Percentiles rank a stretch among this genome's conserved stretches.
Conservation (phyloP, 1,139 yeast species). For the Arxiozyma heterogenica region DNA sequence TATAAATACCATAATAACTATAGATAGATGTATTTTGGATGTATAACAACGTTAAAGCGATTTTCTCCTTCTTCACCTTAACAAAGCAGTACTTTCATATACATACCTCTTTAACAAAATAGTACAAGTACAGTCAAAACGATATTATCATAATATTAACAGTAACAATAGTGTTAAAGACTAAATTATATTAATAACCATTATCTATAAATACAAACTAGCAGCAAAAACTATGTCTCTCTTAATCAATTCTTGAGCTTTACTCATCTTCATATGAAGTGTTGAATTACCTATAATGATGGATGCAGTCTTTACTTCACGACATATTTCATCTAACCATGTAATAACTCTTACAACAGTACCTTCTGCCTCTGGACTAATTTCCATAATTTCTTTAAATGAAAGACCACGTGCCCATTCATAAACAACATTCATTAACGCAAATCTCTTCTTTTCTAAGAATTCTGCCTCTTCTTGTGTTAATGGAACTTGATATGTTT, state of each 20-base stretch:
- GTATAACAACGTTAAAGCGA: no score
- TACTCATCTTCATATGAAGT: slow-evolving; percentile 78
- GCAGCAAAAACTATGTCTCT: slow-evolving; percentile 98
- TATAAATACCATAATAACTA: background rate
- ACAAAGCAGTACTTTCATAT: background rate
- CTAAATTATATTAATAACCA: background rate
- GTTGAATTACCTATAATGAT: slow-evolving; percentile 88
- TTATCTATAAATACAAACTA: slow-evolving; percentile 61
- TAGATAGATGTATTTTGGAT: no score
- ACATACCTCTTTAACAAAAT: background rate
- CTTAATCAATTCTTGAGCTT: slow-evolving; percentile 89
- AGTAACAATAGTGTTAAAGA: background rate
- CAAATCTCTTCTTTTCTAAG: slow-evolving; percentile 75
- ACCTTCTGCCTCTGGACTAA: slow-evolving; percentile 90
- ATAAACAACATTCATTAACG: slow-evolving; percentile 84
- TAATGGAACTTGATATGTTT: slow-evolving; percentile 59
- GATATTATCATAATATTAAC: no score
- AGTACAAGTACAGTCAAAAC: no score
- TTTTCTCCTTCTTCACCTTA: background rate
- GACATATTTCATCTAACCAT: slow-evolving; percentile 85
- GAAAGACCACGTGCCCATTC: slow-evolving; percentile 98
- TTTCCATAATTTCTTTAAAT: slow-evolving; percentile 80
- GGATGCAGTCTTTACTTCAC: slow-evolving; percentile 92
- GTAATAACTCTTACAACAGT: slow-evolving; percentile 96
- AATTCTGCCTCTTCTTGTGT: slow-evolving; percentile 84